Evolutionary conservation across 202 grass and related monocot species (phyloP), one percentile per base, ranked within the genome.

Genomic region (Panicum virgatum): DNA sequence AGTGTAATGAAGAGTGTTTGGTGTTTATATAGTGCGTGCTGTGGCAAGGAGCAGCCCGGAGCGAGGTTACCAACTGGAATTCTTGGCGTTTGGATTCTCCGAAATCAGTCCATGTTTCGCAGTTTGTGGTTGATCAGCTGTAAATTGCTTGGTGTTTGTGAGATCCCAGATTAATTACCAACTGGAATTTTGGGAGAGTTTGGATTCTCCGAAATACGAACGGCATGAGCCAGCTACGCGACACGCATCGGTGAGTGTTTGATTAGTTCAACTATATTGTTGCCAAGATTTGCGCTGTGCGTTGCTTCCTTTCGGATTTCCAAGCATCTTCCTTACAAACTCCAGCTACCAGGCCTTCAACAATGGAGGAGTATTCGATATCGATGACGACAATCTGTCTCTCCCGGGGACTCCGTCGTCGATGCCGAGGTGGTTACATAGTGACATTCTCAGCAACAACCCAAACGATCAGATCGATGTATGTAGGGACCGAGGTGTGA

Each of bases 11-110:
- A 77, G 26, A 46, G n/a, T 2, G 22, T 23, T 36, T 65, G 43
- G 75, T 64, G 61, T 26, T 66, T 52, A 62, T 77, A 47, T 77
- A 47, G n/a, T n/a, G n/a, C n/a, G n/a, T n/a, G n/a, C n/a, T n/a
- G n/a, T n/a, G n/a, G n/a, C n/a, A n/a, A n/a, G n/a, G n/a, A n/a
- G n/a, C n/a, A n/a, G n/a, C n/a, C n/a, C n/a, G n/a, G n/a, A n/a
- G n/a, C n/a, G n/a, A n/a, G n/a, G n/a, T n/a, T n/a, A n/a, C n/a
- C n/a, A n/a, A n/a, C n/a, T n/a, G n/a, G n/a, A n/a, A n/a, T n/a
- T n/a, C n/a, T n/a, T n/a, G n/a, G n/a, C n/a, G n/a, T n/a, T n/a
- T n/a, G n/a, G n/a, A n/a, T n/a, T n/a, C n/a, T n/a, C n/a, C n/a
- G n/a, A n/a, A n/a, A n/a, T n/a, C n/a, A n/a, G n/a, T n/a, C n/a